phyloP scores from a whole-genome alignment of 495 filamentous ascomycete species.

The Xylaria grammica region DNA sequence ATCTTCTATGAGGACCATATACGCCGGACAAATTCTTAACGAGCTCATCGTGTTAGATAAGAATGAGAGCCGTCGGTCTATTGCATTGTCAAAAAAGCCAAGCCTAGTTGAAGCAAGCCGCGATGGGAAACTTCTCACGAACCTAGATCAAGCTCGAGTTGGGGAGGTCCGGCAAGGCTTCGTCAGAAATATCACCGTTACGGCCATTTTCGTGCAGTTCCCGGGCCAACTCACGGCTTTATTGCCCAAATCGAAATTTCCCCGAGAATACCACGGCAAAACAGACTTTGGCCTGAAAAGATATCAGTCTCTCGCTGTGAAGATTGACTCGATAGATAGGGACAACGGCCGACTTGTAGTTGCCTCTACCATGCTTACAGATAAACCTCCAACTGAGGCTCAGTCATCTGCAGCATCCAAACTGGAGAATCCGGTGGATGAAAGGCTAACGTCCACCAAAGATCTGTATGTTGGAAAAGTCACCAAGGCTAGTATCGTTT shows the following conservation, averaged over 20 bases:
- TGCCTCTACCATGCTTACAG: conserved; percentile 35
- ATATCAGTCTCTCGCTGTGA: conserved; percentile 71
- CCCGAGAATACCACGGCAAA: conserved; percentile 66
- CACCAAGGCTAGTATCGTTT: conserved; percentile 77
- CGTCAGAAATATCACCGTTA: conserved; percentile 78
- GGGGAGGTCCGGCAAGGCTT: conserved; percentile 78
- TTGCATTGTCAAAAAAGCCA: conserved; percentile 79
- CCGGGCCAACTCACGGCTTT: conserved; percentile 76
- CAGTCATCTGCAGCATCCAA: conserved; percentile 30
- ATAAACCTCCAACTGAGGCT: conserved; percentile 32
- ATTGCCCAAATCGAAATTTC: conserved; percentile 74
- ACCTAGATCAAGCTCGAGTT: conserved; percentile 71
- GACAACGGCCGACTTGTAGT: conserved; percentile 47
- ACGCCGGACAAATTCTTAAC: conserved; percentile 77
- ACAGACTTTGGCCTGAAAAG: conserved; percentile 76
- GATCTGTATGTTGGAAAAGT: conserved; percentile 76
- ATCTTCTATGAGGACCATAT: conserved; percentile 75
- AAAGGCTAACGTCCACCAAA: conserved; percentile 63
- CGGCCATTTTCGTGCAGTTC: conserved; percentile 82
- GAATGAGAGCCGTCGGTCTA: conserved; percentile 69
- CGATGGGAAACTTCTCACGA: conserved; percentile 64
- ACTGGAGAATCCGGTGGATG: conserved; percentile 72
- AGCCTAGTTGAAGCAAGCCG: conserved; percentile 77
- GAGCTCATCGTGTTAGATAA: conserved; percentile 87
- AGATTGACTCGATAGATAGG: conserved; percentile 70